Conservation (phyloP, 108 stramenopile genomes). For the Nitzschia sp. region DNA sequence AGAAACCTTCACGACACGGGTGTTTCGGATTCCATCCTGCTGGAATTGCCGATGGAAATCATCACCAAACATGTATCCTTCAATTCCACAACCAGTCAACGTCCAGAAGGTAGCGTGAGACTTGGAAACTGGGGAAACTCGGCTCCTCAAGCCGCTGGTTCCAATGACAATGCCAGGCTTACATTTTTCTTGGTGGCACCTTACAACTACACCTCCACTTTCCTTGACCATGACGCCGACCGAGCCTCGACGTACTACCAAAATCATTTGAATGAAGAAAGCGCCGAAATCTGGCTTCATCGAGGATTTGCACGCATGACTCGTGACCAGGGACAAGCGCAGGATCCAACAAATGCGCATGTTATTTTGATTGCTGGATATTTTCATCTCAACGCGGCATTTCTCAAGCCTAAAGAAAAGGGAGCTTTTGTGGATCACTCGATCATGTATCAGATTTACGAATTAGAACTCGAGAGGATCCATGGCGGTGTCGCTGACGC, state of each 20-base stretch:
- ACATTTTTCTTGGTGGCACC: slow-evolving; percentile 16
- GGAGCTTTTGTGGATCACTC: not conserved
- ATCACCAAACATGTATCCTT: too few relatives aligned
- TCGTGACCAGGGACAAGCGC: slow-evolving; percentile 20
- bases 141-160: too few relatives aligned
- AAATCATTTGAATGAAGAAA: slow-evolving; percentile 42
- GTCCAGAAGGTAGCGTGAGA: too few relatives aligned
- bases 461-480: not conserved
- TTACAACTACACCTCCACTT: not conserved
- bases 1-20: not conserved
- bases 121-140: too few relatives aligned
- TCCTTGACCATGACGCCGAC: slow-evolving; percentile 3
- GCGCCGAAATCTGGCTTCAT: slow-evolving; percentile 56
- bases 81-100: too few relatives aligned
- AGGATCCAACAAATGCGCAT: slow-evolving; percentile 33
- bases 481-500: not conserved
- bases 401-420: not conserved
- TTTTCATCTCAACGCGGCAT: slow-evolving; percentile 15
- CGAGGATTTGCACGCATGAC: slow-evolving; percentile 31
- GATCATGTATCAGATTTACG: not conserved
- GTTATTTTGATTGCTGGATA: slow-evolving; percentile 46
- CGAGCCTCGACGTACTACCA: slow-evolving; percentile 29
- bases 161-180: not conserved
- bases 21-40: too few relatives aligned
- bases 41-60: too few relatives aligned